These are phyloP conservation scores for Candida stauntonica DNA, from an alignment of 805 yeast species.

Conservation along the genomic window DNA sequence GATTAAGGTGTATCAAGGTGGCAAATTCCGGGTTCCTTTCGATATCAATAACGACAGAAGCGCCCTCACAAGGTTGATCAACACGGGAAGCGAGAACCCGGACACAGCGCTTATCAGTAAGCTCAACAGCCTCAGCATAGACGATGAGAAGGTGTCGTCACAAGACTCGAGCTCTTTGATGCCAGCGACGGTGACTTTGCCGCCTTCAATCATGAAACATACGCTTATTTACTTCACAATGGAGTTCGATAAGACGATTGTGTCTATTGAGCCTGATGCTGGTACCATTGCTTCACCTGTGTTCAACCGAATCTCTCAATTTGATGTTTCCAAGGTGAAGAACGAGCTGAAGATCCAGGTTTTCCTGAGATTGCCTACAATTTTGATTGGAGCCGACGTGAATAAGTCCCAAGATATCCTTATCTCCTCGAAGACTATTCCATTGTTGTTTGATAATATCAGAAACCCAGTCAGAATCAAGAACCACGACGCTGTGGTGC, in stretches of 20 bases:
- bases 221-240: slow-evolving; percentile 80
- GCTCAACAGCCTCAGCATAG: slow-evolving; percentile 15
- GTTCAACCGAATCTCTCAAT: slow-evolving; percentile 86
- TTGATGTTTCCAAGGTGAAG: slow-evolving; percentile 70
- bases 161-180: slow-evolving; percentile 27
- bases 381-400: slow-evolving; percentile 37
- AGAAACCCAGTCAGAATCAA: slow-evolving; percentile 53
- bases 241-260: slow-evolving; percentile 93
- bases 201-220: slow-evolving; percentile 50
- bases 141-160: slow-evolving; percentile 24
- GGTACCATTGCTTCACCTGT: slow-evolving; percentile 76
- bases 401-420: slow-evolving; percentile 53
- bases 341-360: slow-evolving; percentile 70
- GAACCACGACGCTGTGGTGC: slow-evolving; percentile 56
- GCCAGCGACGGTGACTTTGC: slow-evolving; percentile 52
- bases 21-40: slow-evolving; percentile 65
- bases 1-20: slow-evolving; percentile 69
- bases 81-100: slow-evolving; percentile 39
- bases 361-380: slow-evolving; percentile 72
- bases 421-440: slow-evolving; percentile 65
- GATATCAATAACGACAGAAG: slow-evolving; percentile 61
- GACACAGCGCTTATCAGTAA: slow-evolving; percentile 22
- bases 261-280: slow-evolving; percentile 79
- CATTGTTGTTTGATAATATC: slow-evolving; percentile 48
- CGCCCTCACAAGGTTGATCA: slow-evolving; percentile 60